These are phyloP conservation scores for Lachancea kluyveri DNA, from an alignment of 805 yeast species.

Conservation along the genomic window DNA sequence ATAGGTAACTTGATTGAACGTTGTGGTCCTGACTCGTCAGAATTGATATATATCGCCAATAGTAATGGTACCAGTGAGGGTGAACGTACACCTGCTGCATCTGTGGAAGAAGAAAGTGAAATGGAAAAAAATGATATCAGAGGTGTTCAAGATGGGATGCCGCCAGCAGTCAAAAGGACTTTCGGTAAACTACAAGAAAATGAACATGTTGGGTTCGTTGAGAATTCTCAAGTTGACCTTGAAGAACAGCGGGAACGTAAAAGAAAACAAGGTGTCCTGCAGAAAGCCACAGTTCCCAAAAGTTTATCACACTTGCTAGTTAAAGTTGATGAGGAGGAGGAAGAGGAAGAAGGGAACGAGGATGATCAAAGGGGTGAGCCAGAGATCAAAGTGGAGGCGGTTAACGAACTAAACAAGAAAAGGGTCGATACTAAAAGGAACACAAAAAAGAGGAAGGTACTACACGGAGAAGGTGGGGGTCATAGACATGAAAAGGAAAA, in stretches of 20 bases:
- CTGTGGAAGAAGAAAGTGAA: slow-evolving; percentile 1
- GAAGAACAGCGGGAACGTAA: slow-evolving; percentile 44
- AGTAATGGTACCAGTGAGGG: slow-evolving; percentile 2
- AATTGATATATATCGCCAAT: slow-evolving; percentile 37
- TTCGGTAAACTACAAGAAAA: slow-evolving; percentile 28
- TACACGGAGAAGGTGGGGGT: neutral
- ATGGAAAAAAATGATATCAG: slow-evolving; percentile 13
- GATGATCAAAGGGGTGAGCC: slow-evolving; percentile 3
- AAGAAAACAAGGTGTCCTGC: slow-evolving; percentile 44
- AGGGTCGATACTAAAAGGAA: neutral
- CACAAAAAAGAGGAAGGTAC: neutral
- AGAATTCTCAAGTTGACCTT: slow-evolving; percentile 32
- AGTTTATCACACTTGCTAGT: slow-evolving; percentile 45
- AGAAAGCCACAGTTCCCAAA: slow-evolving; percentile 47
- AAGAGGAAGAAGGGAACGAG: slow-evolving; percentile 6
- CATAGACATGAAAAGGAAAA: slow-evolving; percentile 8
- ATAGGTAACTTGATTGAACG: slow-evolving; percentile 54
- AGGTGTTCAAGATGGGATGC: slow-evolving; percentile 50
- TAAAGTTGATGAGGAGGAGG: slow-evolving; percentile 27
- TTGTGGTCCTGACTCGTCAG: slow-evolving; percentile 59
- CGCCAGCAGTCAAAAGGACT: slow-evolving; percentile 51
- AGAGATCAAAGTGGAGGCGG: neutral
- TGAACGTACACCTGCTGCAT: slow-evolving; percentile 1
- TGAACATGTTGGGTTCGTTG: slow-evolving; percentile 32
- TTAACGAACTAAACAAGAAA: neutral